Conservation (phyloP, 805 yeast species). For the Candida takata region DNA sequence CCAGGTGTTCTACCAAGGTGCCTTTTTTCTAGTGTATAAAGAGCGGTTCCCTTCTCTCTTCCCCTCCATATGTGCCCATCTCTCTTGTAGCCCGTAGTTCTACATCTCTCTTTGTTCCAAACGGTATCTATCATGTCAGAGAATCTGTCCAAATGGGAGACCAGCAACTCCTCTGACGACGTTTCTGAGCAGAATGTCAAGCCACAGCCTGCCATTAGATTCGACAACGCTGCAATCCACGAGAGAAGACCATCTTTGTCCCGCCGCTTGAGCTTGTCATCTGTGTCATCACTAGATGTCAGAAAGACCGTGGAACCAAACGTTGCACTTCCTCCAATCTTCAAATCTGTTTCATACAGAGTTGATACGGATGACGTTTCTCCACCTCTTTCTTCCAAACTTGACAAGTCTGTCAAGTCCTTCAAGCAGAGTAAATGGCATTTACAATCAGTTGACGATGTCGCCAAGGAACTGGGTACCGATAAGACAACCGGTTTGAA, state of each 20-base stretch:
- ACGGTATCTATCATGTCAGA: too few relatives aligned
- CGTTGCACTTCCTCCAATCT: slow-evolving; percentile 30
- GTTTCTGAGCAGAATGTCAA: too few relatives aligned
- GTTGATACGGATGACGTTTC: slow-evolving; percentile 22
- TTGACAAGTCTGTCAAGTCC: slow-evolving; percentile 15
- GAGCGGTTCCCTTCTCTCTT: too few relatives aligned
- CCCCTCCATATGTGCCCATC: too few relatives aligned
- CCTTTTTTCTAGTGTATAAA: too few relatives aligned
- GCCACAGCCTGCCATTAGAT: background rate
- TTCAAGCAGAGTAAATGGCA: slow-evolving; percentile 29
- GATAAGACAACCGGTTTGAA: slow-evolving; percentile 23
- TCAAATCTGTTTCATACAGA: slow-evolving; percentile 32
- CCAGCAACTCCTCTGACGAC: too few relatives aligned
- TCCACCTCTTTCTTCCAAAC: slow-evolving; percentile 6
- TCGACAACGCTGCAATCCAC: background rate
- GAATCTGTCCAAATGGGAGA: too few relatives aligned
- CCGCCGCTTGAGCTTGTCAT: background rate
- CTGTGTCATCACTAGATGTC: background rate
- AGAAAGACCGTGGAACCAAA: slow-evolving; percentile 20
- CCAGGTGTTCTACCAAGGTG: too few relatives aligned
- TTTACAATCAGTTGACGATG: slow-evolving; percentile 19
- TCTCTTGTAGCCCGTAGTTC: too few relatives aligned
- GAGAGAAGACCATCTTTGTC: background rate
- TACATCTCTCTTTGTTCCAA: too few relatives aligned
- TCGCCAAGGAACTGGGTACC: slow-evolving; percentile 23